Conservation (phyloP, 202 grass and related monocot species). For the Dendrocalamus latiflorus region DNA sequence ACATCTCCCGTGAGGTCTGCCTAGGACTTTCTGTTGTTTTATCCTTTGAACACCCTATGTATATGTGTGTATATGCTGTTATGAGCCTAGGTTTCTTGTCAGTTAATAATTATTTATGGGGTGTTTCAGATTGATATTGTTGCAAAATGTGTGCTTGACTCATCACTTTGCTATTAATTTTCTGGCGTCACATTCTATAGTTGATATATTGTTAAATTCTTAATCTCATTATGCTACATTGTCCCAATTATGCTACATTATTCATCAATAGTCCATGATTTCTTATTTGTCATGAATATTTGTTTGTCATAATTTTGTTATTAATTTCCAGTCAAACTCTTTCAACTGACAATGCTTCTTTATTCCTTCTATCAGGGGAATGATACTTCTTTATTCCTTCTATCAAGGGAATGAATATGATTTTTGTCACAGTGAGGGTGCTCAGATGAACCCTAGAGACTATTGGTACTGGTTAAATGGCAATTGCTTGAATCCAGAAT, state of each 20-base stretch:
- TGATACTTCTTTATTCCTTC: too few relatives aligned
- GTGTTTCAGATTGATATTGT: neutral
- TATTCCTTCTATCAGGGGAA: conserved; percentile 47
- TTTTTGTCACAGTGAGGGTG: conserved; percentile 77
- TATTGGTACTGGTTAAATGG: conserved; percentile 89
- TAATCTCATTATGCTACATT: neutral
- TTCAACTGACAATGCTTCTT: neutral
- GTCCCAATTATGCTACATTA: neutral
- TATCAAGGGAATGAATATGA: conserved; percentile 52
- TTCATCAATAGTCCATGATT: neutral
- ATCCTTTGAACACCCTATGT: neutral
- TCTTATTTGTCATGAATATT: neutral
- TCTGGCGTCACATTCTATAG: neutral
- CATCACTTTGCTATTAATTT: neutral
- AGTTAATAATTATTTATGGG: neutral
- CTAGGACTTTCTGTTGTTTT: neutral
- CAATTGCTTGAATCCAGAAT: conserved; percentile 79
- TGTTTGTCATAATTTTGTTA: neutral
- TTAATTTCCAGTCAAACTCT: neutral
- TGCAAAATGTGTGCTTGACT: neutral
- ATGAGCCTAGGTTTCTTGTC: neutral
- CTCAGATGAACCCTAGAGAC: conserved; percentile 82
- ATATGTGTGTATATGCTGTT: neutral
- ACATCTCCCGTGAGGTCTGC: too few relatives aligned
- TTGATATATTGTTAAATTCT: neutral